Evolutionary conservation across 352 stramenopile species (phyloP), one percentile per base, ranked within the genome.

Genomic region (Pythium rishiriense): DNA sequence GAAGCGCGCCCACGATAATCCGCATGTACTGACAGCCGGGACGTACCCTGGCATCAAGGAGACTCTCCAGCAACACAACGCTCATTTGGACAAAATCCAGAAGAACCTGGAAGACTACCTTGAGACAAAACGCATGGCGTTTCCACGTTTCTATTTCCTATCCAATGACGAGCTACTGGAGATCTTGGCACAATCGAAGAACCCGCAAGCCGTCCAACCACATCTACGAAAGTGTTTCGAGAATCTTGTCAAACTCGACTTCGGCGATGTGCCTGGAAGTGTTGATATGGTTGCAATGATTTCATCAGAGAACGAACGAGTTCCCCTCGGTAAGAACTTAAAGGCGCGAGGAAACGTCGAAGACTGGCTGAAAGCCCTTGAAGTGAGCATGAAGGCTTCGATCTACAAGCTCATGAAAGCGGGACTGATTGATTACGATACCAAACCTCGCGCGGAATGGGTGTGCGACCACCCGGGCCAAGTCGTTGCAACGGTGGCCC

Each of bases 191-290:
- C 94, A 98, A 50, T 92, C 93, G 5, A 98, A 98, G 73, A 97
- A 98, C 57, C 94, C 95, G 11, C 90, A 97, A 28, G 91, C 89
- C 0, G 93, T 98, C 15, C 94, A 98, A 54, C 93, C 91, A 0
- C 95, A 98, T 68, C 65, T 98, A 35, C 82, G 91, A 1, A 98
- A 98, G 62, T 98, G 90, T 63, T 98, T 98, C 68, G 95, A 98
- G 54, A 92, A 93, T 31, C 75, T 96, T 0, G 82, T 92, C 6
- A 78, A 81, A 48, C 68, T 96, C 0, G 87, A 94, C 50, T 95
- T 94, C 64, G 83, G 85, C 0, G 87, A 95, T 42, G 64, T 89
- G 0, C 73, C 78, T 0, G 87, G 85, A 0, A 94, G 83, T 46
- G 82, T 98, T 17, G 91, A 99, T 62, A 98, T 99, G 74, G 65